A percentile compares a stretch with the other conserved stretches of the same genome.
phyloP scores from a whole-genome alignment of 768 basidiomycete species.

The Clitopilus passeckerianus region DNA sequence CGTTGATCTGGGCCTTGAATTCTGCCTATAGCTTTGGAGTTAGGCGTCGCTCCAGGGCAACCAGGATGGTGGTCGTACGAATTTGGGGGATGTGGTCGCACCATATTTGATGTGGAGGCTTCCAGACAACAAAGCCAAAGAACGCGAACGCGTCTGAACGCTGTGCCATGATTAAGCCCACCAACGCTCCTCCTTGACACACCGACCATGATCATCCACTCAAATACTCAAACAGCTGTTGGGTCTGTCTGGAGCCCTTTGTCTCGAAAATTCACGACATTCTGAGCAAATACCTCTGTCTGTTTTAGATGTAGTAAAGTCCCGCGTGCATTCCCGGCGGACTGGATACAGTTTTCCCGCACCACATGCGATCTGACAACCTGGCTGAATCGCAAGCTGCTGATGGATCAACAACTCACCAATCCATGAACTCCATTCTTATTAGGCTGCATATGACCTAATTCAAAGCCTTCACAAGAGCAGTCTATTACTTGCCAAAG shows the following conservation, averaged over 20 bases:
- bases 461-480: background rate
- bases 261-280: too few species aligned
- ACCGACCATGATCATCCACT: background rate
- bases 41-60: background rate
- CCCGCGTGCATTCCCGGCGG: background rate
- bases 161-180: background rate
- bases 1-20: too few species aligned
- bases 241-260: too few species aligned
- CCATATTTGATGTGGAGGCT: background rate
- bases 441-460: background rate
- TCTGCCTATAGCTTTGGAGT: too few species aligned
- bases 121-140: background rate
- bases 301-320: background rate
- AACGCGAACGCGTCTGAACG: background rate
- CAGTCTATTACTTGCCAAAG: background rate
- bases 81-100: background rate
- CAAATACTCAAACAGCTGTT: too few species aligned
- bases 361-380: background rate
- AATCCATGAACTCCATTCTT: background rate
- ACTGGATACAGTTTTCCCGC: background rate
- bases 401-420: background rate
- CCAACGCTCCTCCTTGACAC: background rate
- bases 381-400: background rate
- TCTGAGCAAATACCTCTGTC: background rate
- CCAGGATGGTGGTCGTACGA: background rate